Evolutionary conservation across 805 yeast genomes (phyloP).

Genomic region (Cyberlindnera xishuangbannaensis): DNA sequence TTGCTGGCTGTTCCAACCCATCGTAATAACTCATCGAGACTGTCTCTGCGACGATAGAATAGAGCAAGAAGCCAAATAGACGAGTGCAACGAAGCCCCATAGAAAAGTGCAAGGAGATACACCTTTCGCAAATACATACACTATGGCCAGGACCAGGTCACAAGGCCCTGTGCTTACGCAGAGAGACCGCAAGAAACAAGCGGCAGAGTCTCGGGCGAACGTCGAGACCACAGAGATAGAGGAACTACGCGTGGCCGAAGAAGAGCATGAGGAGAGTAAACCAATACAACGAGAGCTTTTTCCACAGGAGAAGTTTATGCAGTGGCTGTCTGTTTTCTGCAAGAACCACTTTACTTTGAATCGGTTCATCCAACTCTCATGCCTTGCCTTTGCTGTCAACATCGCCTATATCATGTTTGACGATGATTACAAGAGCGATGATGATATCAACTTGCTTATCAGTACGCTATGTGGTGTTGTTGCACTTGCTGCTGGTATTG

Average conservation of each 20-base stretch:
- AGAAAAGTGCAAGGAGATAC: too few relatives aligned
- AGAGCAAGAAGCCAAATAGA: too few relatives aligned
- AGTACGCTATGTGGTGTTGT: slow-evolving; percentile 21
- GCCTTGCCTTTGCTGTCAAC: slow-evolving; percentile 22
- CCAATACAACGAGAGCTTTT: slow-evolving; percentile 1
- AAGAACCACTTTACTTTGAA: slow-evolving; percentile 20
- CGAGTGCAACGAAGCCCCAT: too few relatives aligned
- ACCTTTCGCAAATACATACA: too few relatives aligned
- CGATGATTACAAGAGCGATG: slow-evolving; percentile 7
- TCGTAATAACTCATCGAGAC: too few relatives aligned
- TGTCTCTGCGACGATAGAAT: too few relatives aligned
- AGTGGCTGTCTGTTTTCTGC: slow-evolving; percentile 14
- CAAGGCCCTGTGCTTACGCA: slow-evolving; percentile 19
- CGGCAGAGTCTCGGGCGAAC: slow-evolving; percentile 7
- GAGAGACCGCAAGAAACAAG: slow-evolving; percentile 17
- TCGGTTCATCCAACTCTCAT: slow-evolving; percentile 23
- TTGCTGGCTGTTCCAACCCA: too few relatives aligned
- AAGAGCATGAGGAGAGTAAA: slow-evolving; percentile 6
- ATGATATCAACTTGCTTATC: slow-evolving; percentile 18
- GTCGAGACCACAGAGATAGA: slow-evolving; percentile 5
- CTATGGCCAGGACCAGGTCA: slow-evolving; percentile 11
- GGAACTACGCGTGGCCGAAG: slow-evolving; percentile 2
- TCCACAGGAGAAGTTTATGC: slow-evolving; percentile 22
- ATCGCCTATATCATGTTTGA: slow-evolving; percentile 18
- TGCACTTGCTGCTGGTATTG: slow-evolving; percentile 20